phyloP scores from a whole-genome alignment of 805 yeast species.

The Zygoascus flipseniorum region DNA sequence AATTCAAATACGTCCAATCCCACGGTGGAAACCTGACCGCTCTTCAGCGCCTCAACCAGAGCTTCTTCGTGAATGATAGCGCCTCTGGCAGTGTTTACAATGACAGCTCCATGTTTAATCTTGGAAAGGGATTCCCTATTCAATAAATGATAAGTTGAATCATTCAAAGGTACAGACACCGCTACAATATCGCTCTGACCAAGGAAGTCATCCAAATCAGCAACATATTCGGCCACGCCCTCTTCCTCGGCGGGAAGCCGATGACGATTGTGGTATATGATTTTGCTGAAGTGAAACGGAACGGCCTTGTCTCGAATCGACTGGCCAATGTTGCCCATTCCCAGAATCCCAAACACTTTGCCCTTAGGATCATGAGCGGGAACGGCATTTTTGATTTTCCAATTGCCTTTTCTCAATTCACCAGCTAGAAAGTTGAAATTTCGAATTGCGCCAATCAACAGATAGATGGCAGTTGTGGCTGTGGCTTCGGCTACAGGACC shows the following conservation, averaged over 20 bases:
- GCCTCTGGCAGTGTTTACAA: constrained; percentile 52
- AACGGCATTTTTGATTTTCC: constrained; percentile 34
- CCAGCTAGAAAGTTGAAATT: constrained; percentile 37
- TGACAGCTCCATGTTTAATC: constrained; percentile 44
- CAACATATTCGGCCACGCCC: constrained; percentile 35
- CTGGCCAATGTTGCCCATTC: constrained; percentile 56
- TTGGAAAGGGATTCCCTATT: constrained; percentile 35
- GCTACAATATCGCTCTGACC: constrained; percentile 39
- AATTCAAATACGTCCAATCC: constrained; percentile 51
- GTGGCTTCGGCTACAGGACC: constrained; percentile 44
- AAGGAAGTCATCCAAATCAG: constrained; percentile 39
- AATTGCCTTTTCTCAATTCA: constrained; percentile 35
- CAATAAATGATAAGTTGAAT: constrained; percentile 40
- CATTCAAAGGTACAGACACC: constrained; percentile 43
- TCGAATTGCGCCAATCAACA: constrained; percentile 42
- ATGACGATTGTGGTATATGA: constrained; percentile 44
- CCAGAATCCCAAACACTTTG: constrained; percentile 47
- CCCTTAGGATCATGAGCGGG: constrained; percentile 42
- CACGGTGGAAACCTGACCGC: constrained; percentile 40
- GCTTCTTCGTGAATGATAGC: constrained; percentile 48
- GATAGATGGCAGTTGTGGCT: constrained; percentile 46
- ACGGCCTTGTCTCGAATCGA: constrained; percentile 41
- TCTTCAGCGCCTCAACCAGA: constrained; percentile 35
- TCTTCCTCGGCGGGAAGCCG: constrained; percentile 40
- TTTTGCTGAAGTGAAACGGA: constrained; percentile 42